These are phyloP conservation scores for Omphalotus guepiniiformis DNA, from an alignment of 768 basidiomycete species.

Conservation along the genomic window DNA sequence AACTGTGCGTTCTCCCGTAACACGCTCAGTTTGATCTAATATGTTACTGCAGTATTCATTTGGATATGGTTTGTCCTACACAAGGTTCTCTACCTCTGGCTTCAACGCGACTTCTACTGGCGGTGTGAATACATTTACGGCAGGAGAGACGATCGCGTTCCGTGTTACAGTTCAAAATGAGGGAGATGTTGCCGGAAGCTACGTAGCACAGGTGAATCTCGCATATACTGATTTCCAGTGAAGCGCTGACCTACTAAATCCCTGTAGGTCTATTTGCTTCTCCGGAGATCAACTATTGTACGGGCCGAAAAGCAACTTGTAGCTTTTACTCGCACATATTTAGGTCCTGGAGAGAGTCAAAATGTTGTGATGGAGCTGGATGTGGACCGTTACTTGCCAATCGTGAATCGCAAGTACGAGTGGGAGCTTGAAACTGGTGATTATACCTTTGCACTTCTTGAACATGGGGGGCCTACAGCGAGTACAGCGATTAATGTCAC, in stretches of 20 bases:
- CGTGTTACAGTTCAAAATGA: slow-evolving; percentile 18
- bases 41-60: slow-evolving; percentile 17
- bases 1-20: slow-evolving; percentile 8
- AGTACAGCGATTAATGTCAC: slow-evolving; percentile 19
- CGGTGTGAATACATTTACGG: slow-evolving; percentile 14
- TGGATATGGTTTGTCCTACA: slow-evolving; percentile 23
- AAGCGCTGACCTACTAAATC: background rate
- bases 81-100: slow-evolving; percentile 13
- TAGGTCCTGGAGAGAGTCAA: slow-evolving; percentile 14
- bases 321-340: slow-evolving; percentile 18
- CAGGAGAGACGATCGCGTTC: slow-evolving; percentile 18
- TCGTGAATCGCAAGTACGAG: slow-evolving; percentile 18
- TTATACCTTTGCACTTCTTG: slow-evolving; percentile 21
- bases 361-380: slow-evolving; percentile 16
- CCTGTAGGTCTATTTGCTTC: slow-evolving; percentile 19
- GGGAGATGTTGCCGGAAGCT: slow-evolving; percentile 17
- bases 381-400: slow-evolving; percentile 19
- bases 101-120: slow-evolving; percentile 17
- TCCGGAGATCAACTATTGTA: slow-evolving; percentile 17
- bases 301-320: slow-evolving; percentile 18
- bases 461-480: slow-evolving; percentile 15
- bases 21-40: background rate
- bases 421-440: slow-evolving; percentile 22
- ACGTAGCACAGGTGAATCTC: slow-evolving; percentile 22
- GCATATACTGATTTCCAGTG: background rate